Conservation (phyloP, 345 rosid species). For the Salix exigua region DNA sequence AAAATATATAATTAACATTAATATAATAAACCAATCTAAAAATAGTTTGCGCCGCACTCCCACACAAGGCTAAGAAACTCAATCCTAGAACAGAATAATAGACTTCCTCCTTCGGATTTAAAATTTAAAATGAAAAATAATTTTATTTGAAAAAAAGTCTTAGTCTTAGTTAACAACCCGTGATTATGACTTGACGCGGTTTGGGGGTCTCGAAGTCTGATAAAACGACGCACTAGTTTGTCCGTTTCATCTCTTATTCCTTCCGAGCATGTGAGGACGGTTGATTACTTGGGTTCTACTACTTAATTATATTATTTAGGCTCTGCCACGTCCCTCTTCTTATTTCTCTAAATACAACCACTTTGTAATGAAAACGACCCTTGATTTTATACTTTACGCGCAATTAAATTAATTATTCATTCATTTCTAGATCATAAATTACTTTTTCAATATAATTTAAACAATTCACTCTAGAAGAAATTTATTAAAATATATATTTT, state of each 20-base stretch:
- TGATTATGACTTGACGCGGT: slow-evolving; percentile 11
- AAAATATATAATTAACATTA: too few species aligned
- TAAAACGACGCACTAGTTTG: slow-evolving; percentile 27
- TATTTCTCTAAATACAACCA: neutral
- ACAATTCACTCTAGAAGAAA: too few species aligned
- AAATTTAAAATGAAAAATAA: neutral
- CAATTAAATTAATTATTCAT: too few species aligned
- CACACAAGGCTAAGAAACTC: too few species aligned
- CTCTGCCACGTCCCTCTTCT: slow-evolving; percentile 10
- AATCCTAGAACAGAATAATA: too few species aligned
- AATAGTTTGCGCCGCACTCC: too few species aligned
- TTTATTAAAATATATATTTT: too few species aligned
- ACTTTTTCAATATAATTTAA: too few species aligned
- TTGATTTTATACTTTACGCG: too few species aligned
- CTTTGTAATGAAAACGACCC: neutral
- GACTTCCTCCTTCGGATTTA: too few species aligned
- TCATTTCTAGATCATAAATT: too few species aligned
- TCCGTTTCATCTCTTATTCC: neutral
- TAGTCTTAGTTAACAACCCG: neutral
- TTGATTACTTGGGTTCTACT: slow-evolving; percentile 14
- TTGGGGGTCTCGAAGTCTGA: slow-evolving; percentile 6
- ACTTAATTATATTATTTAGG: slow-evolving; percentile 3
- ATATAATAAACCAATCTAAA: too few species aligned
- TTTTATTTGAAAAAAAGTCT: neutral
- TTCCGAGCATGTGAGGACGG: slow-evolving; percentile 23